Evolutionary conservation across 169 alveolate species (phyloP).

Genomic region (Cyclospora cayetanensis): DNA sequence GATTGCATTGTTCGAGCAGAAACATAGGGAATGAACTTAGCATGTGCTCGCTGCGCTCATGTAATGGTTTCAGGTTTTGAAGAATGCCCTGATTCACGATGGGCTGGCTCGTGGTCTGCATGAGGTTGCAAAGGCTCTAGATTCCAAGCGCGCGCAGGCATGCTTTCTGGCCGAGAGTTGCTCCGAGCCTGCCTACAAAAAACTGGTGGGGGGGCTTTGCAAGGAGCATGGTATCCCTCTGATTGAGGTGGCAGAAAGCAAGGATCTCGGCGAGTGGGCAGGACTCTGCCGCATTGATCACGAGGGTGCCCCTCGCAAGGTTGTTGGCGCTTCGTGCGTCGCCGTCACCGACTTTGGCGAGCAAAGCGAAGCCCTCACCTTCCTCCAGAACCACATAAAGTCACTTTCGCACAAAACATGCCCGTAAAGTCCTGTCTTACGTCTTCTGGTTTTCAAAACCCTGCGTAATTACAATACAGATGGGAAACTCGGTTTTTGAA

Average conservation of each 20-base stretch:
- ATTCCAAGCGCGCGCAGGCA: conserved; percentile 94
- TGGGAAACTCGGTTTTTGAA: too few relatives aligned
- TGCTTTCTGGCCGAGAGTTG: conserved; percentile 94
- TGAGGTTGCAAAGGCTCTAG: conserved; percentile 95
- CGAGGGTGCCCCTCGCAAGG: conserved; percentile 94
- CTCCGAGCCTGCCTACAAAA: conserved; percentile 95
- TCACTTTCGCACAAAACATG: conserved; percentile 28
- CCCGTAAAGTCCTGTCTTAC: too few relatives aligned
- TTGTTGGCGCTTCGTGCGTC: conserved; percentile 96
- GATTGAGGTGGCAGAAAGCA: conserved; percentile 93
- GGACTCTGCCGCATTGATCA: conserved; percentile 96
- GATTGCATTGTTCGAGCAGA: too few relatives aligned
- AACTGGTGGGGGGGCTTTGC: conserved; percentile 86
- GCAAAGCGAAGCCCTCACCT: conserved; percentile 93
- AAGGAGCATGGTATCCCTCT: conserved; percentile 92
- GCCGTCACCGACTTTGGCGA: conserved; percentile 96
- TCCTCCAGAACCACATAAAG: conserved; percentile 87
- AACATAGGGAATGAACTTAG: too few relatives aligned
- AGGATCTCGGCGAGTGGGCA: conserved; percentile 97
- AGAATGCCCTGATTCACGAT: conserved; percentile 90
- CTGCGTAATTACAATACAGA: too few relatives aligned
- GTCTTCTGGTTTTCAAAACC: too few relatives aligned
- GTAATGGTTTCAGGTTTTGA: conserved; percentile 79
- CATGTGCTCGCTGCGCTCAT: too few relatives aligned
- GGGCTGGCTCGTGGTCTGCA: conserved; percentile 95